phyloP scores from a whole-genome alignment of 208 protist species.

The Leishmania amazonensis region DNA sequence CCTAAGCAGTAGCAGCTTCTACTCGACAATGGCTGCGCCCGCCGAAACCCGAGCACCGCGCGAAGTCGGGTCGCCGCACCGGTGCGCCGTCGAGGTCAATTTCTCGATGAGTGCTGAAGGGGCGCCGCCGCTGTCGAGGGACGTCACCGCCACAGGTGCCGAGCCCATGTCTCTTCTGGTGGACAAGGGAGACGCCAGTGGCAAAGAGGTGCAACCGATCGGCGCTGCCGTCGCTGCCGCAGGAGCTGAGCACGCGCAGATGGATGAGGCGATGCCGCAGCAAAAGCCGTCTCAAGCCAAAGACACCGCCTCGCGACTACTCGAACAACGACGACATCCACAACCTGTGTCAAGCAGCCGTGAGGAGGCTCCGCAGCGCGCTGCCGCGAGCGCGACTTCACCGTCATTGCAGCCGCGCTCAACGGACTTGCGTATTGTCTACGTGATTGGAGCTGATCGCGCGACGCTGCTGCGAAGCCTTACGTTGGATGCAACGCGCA shows the following conservation, averaged over 20 bases:
- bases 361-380: not conserved
- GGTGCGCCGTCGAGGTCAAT: not conserved
- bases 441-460: constrained; percentile 56
- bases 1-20: not conserved
- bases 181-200: not conserved
- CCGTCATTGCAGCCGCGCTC: constrained; percentile 7
- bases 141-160: not conserved
- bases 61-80: not conserved
- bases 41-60: not conserved
- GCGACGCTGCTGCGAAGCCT: constrained; percentile 52
- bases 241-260: not conserved
- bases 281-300: not conserved
- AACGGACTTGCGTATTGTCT: constrained; percentile 45
- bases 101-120: not conserved
- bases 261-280: not conserved
- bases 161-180: not conserved
- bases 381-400: not conserved
- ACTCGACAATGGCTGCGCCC: not conserved
- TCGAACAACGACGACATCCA: not conserved
- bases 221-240: not conserved
- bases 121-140: not conserved
- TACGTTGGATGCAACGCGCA: constrained; percentile 50
- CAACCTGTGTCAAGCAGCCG: no score
- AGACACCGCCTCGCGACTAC: not conserved
- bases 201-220: not conserved